These are phyloP conservation scores for Aspergillus pseudotamarii DNA, from an alignment of 2,329 filamentous ascomycete genomes.

Conservation along the genomic window DNA sequence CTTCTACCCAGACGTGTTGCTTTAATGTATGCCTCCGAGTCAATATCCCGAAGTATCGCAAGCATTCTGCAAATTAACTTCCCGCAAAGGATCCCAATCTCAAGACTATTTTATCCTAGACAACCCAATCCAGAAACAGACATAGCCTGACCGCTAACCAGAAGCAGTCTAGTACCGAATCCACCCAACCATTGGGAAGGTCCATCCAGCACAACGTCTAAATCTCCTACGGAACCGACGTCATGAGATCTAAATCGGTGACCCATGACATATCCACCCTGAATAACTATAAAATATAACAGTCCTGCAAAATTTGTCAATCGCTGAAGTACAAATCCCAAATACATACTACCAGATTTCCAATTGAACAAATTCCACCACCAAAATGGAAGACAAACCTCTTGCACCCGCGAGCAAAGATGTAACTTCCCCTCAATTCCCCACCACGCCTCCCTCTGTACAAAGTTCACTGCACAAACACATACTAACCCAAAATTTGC, in stretches of 20 bases:
- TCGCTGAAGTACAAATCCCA: neutral
- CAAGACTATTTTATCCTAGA: neutral
- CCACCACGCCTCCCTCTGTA: neutral
- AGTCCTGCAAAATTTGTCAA: neutral
- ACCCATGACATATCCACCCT: neutral
- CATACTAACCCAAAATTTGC: conserved; percentile 4
- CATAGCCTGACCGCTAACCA: neutral
- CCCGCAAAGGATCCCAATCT: neutral
- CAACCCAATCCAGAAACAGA: neutral
- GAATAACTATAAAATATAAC: neutral
- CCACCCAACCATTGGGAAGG: neutral
- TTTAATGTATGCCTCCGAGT: neutral
- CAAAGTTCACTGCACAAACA: neutral
- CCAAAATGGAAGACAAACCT: conserved; percentile 29
- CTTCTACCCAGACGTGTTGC: neutral
- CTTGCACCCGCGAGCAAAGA: conserved; percentile 35
- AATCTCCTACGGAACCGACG: neutral
- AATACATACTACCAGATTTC: neutral
- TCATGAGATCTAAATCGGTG: neutral
- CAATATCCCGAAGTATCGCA: neutral
- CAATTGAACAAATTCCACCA: neutral
- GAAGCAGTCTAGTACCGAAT: neutral
- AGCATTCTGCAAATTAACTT: neutral
- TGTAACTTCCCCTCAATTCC: conserved; percentile 19
- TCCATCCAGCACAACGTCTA: neutral